Conservation (phyloP, 2,329 filamentous ascomycete species). For the Fusarium euwallaceae region DNA sequence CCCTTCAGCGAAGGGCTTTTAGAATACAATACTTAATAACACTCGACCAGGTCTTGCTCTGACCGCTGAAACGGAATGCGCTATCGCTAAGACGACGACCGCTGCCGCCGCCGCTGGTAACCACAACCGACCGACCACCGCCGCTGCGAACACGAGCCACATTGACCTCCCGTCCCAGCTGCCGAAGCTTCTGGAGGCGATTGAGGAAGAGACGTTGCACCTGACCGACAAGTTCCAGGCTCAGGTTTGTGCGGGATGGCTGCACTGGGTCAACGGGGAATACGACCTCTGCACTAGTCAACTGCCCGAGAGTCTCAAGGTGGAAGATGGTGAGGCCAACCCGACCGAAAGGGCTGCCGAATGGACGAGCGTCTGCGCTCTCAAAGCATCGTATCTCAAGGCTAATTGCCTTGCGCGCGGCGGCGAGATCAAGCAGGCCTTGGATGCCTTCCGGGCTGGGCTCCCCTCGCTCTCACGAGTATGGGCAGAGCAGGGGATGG, state of each 20-base stretch:
- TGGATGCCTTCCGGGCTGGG: constrained; percentile 75
- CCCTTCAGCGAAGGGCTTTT: constrained; percentile 6
- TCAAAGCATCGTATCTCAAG: constrained; percentile 84
- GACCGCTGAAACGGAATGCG: constrained; percentile 77
- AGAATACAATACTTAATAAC: constrained; percentile 24
- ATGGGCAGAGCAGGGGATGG: constrained; percentile 64
- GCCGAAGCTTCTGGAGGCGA: constrained; percentile 66
- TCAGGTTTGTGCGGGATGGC: constrained; percentile 84
- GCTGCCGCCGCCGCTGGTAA: constrained; percentile 44
- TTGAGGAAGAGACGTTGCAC: constrained; percentile 68
- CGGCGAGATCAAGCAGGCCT: constrained; percentile 67
- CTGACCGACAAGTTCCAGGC: constrained; percentile 80
- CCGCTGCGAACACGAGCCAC: constrained; percentile 57
- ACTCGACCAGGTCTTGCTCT: constrained; percentile 71
- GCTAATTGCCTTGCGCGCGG: constrained; percentile 71
- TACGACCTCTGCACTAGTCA: constrained; percentile 67
- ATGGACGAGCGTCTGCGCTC: constrained; percentile 86
- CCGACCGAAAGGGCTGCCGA: constrained; percentile 69
- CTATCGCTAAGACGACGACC: constrained; percentile 68
- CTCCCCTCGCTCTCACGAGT: constrained; percentile 71
- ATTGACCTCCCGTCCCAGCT: constrained; percentile 61
- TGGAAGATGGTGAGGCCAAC: constrained; percentile 65
- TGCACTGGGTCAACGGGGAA: constrained; percentile 83
- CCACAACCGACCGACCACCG: constrained; percentile 57
- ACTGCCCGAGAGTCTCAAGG: constrained; percentile 74